Evolutionary conservation across 768 basidiomycete genomes (phyloP), one percentile per base, ranked within the genome.

Genomic region (Grammothele lineata): DNA sequence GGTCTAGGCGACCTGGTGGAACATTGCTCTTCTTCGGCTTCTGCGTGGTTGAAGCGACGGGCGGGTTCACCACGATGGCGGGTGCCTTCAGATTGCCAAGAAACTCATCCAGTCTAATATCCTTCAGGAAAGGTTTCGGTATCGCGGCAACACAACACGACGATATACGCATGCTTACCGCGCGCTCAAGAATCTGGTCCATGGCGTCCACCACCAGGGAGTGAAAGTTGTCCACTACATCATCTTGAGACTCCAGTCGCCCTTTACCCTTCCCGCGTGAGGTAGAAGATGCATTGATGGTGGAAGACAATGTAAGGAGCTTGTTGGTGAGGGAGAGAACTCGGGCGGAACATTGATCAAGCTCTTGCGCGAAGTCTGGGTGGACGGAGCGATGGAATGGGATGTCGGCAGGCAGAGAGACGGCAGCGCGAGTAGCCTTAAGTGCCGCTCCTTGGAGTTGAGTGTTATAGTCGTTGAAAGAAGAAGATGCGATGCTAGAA

Each of bases 361-460:
- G 66, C 34, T 83, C 78, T 44, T 71, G 70, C 2, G 84, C 85
- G 44, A 96, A 73, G 2, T 66, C 70, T 4, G 77, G 66, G 63
- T 94, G 86, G 52, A 98, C 78, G 2, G 93, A 88, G 19, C 90
- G 85, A 66, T 96, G 90, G 65, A 93, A 97, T n/a, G 74, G 67
- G 47, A 98, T 71, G 68, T 97, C 94, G 12, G 70, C 53, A 3
- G 92, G 85, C 3, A 91, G 70, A 1, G 69, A 67, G 1, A 77
- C 77, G 0, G 87, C 77, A 40, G 74, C 68, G 43, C 80, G 74
- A 3, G 86, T 88, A 7, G 84, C 72, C 37, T 75, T 74, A 11
- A 90, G 73, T 0, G 82, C 84, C 9, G 74, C 65, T 1, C 67
- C 65, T 59, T 90, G 89, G 5, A 90, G 62, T 24, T 71, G 57